Conservation (phyloP, 345 rosid genomes). For the Fremontodendron californicum region DNA sequence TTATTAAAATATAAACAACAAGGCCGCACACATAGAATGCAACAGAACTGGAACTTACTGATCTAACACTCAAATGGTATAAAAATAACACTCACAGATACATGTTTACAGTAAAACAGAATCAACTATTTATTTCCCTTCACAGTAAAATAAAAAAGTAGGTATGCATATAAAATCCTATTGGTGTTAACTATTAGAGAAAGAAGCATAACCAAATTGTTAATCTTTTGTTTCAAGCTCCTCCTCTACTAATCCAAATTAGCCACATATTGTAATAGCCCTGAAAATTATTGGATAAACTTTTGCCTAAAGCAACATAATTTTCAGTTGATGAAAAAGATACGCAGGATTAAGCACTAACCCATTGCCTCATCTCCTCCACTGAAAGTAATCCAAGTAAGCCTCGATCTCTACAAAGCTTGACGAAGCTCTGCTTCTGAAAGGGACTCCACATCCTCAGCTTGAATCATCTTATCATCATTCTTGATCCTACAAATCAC, state of each 20-base stretch:
- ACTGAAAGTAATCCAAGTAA: slow-evolving; percentile 81
- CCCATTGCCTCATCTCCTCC: slow-evolving; percentile 94
- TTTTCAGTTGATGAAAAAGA: not conserved
- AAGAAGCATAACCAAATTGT: no score
- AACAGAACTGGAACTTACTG: not conserved
- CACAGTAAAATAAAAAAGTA: no score
- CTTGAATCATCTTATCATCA: slow-evolving; percentile 88
- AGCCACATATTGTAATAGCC: not conserved
- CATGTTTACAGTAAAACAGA: not conserved
- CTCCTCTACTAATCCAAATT: not conserved
- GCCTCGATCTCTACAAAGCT: slow-evolving; percentile 93
- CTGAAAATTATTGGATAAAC: not conserved
- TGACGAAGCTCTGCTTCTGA: slow-evolving; percentile 86
- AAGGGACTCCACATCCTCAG: slow-evolving; percentile 89
- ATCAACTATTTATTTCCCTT: not conserved
- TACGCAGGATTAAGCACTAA: slow-evolving; percentile 11
- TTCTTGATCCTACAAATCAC: slow-evolving; percentile 65
- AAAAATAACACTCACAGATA: not conserved
- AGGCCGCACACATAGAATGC: not conserved
- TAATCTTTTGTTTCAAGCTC: not conserved
- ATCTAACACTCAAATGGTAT: not conserved
- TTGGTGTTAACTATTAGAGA: not conserved
- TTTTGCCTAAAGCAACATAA: not conserved
- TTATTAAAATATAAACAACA: slow-evolving; percentile 9
- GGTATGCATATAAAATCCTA: not conserved